These are phyloP conservation scores for Mycena belliarum DNA, from an alignment of 768 basidiomycete genomes.

Conservation along the genomic window DNA sequence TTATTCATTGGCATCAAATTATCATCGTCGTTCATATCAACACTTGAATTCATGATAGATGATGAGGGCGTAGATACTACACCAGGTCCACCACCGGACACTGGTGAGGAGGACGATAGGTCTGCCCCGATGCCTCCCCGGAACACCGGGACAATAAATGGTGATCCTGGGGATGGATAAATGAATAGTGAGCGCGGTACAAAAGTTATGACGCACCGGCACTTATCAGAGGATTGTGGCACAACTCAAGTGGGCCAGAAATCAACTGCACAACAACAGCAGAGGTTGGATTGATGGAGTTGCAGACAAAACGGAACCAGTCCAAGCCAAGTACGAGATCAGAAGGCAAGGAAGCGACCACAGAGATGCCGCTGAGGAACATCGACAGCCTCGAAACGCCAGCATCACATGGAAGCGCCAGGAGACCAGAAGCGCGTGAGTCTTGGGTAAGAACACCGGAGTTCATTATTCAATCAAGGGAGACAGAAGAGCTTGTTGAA, in stretches of 20 bases:
- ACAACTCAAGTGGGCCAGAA: conserved; percentile 1
- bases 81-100: background rate
- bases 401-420: too few species aligned
- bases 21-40: too few species aligned
- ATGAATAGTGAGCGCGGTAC: background rate
- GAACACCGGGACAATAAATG: background rate
- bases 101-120: background rate
- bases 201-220: background rate
- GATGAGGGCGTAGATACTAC: background rate
- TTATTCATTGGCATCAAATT: too few species aligned
- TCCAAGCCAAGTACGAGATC: background rate
- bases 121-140: background rate
- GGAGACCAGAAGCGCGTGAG: too few species aligned
- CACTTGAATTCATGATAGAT: too few species aligned
- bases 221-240: too few species aligned
- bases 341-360: background rate
- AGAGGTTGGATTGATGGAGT: too few species aligned
- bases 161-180: background rate
- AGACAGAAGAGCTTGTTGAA: too few species aligned
- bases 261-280: background rate
- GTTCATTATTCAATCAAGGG: too few species aligned
- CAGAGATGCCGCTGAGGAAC: background rate
- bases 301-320: background rate
- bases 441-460: too few species aligned
- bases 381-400: background rate